Percentiles rank a stretch among this genome's conserved stretches.
Conservation (phyloP, 108 stramenopile species). For the Chaetoceros tenuissimus region DNA sequence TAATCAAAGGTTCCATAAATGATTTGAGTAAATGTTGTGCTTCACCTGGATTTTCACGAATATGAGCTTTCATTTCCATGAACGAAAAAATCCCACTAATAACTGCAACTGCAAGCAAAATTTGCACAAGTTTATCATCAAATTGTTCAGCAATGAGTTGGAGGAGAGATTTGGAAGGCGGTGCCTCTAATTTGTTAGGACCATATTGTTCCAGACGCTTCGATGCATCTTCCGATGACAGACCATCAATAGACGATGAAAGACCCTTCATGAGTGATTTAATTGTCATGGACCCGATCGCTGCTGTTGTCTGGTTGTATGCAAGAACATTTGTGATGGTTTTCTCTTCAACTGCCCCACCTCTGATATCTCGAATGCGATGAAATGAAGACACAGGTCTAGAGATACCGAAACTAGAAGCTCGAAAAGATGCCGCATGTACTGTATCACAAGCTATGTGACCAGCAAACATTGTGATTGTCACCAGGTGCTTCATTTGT, state of each 20-base stretch:
- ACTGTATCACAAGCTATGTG: too few species aligned
- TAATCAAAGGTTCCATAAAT: slow-evolving; percentile 93
- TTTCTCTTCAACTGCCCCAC: too few species aligned
- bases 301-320: not conserved
- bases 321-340: too few species aligned
- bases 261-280: not conserved
- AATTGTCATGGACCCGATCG: not conserved
- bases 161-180: slow-evolving; percentile 34
- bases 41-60: slow-evolving; percentile 2
- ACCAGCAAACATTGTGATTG: too few species aligned
- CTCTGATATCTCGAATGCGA: too few species aligned
- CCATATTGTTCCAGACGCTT: slow-evolving; percentile 35
- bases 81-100: slow-evolving; percentile 60
- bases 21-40: slow-evolving; percentile 21
- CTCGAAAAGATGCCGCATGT: too few species aligned
- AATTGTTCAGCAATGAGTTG: slow-evolving; percentile 74
- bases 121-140: slow-evolving; percentile 82
- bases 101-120: slow-evolving; percentile 64
- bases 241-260: slow-evolving; percentile 10
- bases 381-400: too few species aligned
- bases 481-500: too few species aligned
- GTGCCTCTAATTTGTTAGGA: slow-evolving; percentile 37
- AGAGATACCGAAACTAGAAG: too few species aligned
- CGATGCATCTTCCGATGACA: slow-evolving; percentile 14
- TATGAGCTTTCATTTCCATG: slow-evolving; percentile 38